These are phyloP conservation scores for Carex kokanica DNA, from an alignment of 176 grass and related monocot genomes.

Conservation along the genomic window DNA sequence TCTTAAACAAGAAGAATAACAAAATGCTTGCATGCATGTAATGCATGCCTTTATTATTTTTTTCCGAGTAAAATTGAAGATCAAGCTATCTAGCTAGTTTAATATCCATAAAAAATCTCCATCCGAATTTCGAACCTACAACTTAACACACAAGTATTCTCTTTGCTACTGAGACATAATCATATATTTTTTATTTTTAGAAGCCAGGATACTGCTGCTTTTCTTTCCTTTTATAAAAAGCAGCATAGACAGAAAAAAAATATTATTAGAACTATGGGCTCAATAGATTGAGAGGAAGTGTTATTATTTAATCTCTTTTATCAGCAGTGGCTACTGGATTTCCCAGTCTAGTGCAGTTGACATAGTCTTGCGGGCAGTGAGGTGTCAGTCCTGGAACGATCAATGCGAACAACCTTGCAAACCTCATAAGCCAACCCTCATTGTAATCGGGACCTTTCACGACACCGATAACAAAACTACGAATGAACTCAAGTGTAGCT, in stretches of 20 bases:
- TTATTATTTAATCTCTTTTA: not conserved
- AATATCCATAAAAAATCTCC: too few relatives aligned
- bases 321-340: not conserved
- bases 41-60: too few relatives aligned
- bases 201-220: not conserved
- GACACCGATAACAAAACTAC: constrained; percentile 45
- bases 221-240: not conserved
- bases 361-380: constrained; percentile 70
- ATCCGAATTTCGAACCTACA: too few relatives aligned
- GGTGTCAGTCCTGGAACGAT: constrained; percentile 57
- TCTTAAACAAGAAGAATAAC: too few relatives aligned
- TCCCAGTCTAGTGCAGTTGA: constrained; percentile 59
- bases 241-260: too few relatives aligned
- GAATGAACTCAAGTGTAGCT: constrained; percentile 56
- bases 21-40: too few relatives aligned
- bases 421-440: constrained; percentile 51
- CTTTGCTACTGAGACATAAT: too few relatives aligned
- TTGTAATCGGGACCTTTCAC: constrained; percentile 39
- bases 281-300: not conserved
- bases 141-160: too few relatives aligned
- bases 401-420: constrained; percentile 34
- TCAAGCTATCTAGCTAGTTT: too few relatives aligned
- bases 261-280: too few relatives aligned
- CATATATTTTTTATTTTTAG: not conserved
- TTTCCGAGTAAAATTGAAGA: too few relatives aligned